Percentiles rank a stretch among this genome's conserved stretches.
These are phyloP conservation scores for Endotrypanum monterogeii DNA, from an alignment of 208 protist species.

Conservation along the genomic window DNA sequence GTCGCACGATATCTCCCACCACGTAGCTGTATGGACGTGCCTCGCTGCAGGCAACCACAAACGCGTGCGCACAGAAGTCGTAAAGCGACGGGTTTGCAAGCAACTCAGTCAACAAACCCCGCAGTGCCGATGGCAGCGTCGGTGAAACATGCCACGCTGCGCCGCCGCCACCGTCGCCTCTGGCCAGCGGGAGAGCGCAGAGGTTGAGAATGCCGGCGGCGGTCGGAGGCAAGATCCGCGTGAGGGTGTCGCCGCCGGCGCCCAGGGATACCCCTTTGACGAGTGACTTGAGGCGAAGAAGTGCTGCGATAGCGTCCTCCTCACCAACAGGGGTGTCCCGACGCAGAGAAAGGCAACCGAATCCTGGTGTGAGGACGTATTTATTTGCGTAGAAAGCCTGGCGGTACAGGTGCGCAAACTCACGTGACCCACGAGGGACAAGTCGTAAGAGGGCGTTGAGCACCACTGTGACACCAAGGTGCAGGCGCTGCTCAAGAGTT, in stretches of 20 bases:
- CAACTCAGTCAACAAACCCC: neutral
- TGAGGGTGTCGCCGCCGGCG: constrained; percentile 32
- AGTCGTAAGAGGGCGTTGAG: constrained; percentile 46
- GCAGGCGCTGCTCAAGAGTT: constrained; percentile 79
- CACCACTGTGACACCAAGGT: constrained; percentile 50
- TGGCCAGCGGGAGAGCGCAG: constrained; percentile 8
- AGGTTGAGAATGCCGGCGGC: constrained; percentile 55
- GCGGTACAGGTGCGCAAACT: constrained; percentile 45
- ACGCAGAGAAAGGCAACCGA: constrained; percentile 65
- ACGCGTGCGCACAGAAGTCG: constrained; percentile 14
- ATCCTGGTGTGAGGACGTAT: constrained; percentile 70
- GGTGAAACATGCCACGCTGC: neutral
- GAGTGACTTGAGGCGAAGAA: constrained; percentile 48
- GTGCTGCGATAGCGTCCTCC: constrained; percentile 29
- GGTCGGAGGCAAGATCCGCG: constrained; percentile 49
- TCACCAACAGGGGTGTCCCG: neutral
- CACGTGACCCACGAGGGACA: constrained; percentile 3
- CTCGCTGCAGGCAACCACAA: constrained; percentile 13
- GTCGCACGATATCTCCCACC: constrained; percentile 3
- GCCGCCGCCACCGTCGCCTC: neutral
- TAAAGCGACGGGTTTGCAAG: constrained; percentile 24
- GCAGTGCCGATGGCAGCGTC: neutral
- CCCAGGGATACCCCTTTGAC: constrained; percentile 51
- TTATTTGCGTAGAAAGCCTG: constrained; percentile 65
- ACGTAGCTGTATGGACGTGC: constrained; percentile 5